Evolutionary conservation across 2,329 filamentous ascomycete genomes (phyloP).

Genomic region (Xylariaceae sp.): DNA sequence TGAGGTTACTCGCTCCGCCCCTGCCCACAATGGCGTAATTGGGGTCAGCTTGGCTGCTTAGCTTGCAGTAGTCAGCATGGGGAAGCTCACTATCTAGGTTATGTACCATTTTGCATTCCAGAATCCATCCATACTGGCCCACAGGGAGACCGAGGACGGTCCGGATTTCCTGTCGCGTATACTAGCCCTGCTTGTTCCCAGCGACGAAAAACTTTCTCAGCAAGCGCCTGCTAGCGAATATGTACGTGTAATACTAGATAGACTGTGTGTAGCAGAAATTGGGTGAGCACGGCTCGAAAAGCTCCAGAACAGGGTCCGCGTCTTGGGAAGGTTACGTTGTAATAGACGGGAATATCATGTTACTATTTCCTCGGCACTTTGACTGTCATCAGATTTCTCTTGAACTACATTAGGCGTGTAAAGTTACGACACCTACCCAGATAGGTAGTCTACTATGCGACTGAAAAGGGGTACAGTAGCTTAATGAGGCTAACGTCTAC

Average conservation of each 20-base stretch:
- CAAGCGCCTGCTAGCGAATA: background rate
- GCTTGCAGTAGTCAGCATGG: too few species aligned
- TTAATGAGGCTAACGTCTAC: background rate
- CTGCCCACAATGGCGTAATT: background rate
- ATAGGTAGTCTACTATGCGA: too few species aligned
- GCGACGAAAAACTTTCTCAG: too few species aligned
- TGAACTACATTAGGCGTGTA: too few species aligned
- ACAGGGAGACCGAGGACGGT: background rate
- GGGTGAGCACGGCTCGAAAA: background rate
- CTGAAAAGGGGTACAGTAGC: background rate
- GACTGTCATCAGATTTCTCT: background rate
- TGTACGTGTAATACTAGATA: too few species aligned
- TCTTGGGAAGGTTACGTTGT: background rate
- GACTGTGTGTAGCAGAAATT: too few species aligned
- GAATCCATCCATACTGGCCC: too few species aligned
- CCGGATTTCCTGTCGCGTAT: background rate
- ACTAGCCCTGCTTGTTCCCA: too few species aligned
- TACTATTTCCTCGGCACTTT: constrained; percentile 1
- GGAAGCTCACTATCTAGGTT: too few species aligned
- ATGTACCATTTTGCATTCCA: too few species aligned
- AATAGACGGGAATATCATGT: constrained; percentile 3
- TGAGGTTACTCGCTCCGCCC: constrained; percentile 2
- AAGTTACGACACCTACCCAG: too few species aligned
- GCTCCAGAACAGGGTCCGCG: background rate
- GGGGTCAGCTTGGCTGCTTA: background rate